phyloP scores from a whole-genome alignment of 169 alveolate genomes.

The Amoebophrya sp. region DNA sequence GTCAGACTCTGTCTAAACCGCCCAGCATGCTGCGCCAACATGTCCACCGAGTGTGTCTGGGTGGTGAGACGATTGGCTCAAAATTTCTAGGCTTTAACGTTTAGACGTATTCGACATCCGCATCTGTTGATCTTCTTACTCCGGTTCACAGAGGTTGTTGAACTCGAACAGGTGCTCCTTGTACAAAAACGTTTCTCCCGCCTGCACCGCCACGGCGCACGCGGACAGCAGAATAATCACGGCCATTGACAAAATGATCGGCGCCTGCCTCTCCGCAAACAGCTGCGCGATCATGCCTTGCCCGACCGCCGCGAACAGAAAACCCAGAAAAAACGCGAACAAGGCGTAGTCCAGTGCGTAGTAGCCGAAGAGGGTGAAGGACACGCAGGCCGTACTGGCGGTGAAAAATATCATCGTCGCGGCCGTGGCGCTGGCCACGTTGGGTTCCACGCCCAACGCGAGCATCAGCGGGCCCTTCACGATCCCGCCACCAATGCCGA shows the following conservation, averaged over 20 bases:
- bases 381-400: neutral
- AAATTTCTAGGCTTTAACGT: no score
- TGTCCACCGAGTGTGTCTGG: no score
- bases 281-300: neutral
- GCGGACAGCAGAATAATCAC: neutral
- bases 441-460: neutral
- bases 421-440: neutral
- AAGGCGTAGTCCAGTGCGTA: neutral
- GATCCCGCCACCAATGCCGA: neutral
- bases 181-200: neutral
- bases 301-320: neutral
- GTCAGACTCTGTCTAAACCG: no score
- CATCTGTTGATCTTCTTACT: no score
- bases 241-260: neutral
- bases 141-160: neutral
- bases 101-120: no score
- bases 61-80: no score
- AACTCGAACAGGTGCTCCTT: neutral
- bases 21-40: no score
- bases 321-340: neutral
- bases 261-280: neutral
- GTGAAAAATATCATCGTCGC: slow-evolving; percentile 14
- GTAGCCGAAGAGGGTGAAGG: neutral
- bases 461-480: neutral
- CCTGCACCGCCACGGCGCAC: neutral